Percentiles rank a stretch among this genome's conserved stretches.
phyloP scores from a whole-genome alignment of 208 protist genomes.

The Leishmania turanica region DNA sequence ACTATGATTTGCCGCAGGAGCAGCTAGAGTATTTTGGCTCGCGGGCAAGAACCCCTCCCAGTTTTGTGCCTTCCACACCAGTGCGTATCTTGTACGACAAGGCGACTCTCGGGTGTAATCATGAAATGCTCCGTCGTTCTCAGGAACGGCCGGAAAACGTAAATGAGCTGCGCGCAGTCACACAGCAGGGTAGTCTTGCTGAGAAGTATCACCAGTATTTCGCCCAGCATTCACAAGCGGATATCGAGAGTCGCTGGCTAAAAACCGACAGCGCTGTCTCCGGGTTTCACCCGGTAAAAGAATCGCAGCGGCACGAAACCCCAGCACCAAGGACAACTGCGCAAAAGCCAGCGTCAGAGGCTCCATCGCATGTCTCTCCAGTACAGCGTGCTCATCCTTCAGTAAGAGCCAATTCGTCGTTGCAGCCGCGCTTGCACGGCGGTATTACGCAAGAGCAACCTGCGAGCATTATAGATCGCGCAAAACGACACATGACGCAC shows the following conservation, averaged over 20 bases:
- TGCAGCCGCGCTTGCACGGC: background rate
- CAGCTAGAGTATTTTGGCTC: constrained; percentile 31
- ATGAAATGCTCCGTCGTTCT: background rate
- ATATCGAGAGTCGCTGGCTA: background rate
- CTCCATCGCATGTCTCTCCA: background rate
- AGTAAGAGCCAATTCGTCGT: background rate
- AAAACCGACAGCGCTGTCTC: background rate
- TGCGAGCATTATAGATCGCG: background rate
- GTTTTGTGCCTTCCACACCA: background rate
- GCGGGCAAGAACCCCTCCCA: constrained; percentile 1
- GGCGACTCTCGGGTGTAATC: background rate
- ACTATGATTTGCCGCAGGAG: constrained; percentile 31
- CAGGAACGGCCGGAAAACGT: background rate
- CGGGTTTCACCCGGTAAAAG: background rate
- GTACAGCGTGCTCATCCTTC: background rate
- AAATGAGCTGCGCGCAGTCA: background rate
- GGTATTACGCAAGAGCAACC: background rate
- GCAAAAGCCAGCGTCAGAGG: background rate
- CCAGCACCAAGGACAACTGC: background rate
- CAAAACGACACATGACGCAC: background rate
- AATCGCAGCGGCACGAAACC: background rate
- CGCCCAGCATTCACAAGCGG: background rate
- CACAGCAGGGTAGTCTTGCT: constrained; percentile 7
- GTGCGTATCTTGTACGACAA: background rate
- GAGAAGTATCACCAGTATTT: constrained; percentile 28